Evolutionary conservation across 805 yeast genomes (phyloP), one percentile per base, ranked within the genome.

Genomic region (Metschnikowia hibisci): DNA sequence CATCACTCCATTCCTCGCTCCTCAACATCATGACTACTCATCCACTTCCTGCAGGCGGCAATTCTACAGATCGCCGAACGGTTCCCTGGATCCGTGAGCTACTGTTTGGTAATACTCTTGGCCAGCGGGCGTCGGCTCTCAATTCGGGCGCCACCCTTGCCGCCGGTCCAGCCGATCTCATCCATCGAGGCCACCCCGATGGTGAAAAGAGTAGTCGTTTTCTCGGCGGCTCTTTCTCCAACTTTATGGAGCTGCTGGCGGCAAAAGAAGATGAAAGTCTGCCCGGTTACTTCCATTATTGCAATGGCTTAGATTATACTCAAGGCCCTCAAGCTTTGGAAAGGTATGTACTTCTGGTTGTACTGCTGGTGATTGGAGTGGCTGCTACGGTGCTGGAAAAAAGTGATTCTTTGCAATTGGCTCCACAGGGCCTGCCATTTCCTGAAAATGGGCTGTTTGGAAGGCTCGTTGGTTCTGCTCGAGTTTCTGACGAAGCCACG

Each of bases 231-330:
- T 64, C 63, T 28, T 68, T 67, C 44, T 49, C 47, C 13, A 32
- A 26, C 16, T 33, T 26, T 4, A 32, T 29, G 7, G 50, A 49
- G 4, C 20, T 25, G 13, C 23, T 22, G 28, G 39, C 42, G 25
- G 45, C 44, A 3, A 56, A 55, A 39, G 61, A 60, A 23, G 70
- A 63, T 30, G 74, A 69, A 36, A 72, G 71, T 5, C 69, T 66
- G 47, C 55, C 67, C 4, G 75, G 74, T 0, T 60, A 50, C 46
- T 69, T 63, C 47, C 74, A 69, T 50, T 66, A 53, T 45, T 62
- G 58, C 27, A 68, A 69, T 51, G 75, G 75, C 3, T 26, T 67
- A 9, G 49, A 56, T 34, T 51, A 53, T 18, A 41, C 50, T 14
- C 40, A 40, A 9, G 48, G 56, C n/a, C 57, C 53, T 12, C 32